Evolutionary conservation across 768 basidiomycete species (phyloP).

Genomic region (Galerina sulciceps): DNA sequence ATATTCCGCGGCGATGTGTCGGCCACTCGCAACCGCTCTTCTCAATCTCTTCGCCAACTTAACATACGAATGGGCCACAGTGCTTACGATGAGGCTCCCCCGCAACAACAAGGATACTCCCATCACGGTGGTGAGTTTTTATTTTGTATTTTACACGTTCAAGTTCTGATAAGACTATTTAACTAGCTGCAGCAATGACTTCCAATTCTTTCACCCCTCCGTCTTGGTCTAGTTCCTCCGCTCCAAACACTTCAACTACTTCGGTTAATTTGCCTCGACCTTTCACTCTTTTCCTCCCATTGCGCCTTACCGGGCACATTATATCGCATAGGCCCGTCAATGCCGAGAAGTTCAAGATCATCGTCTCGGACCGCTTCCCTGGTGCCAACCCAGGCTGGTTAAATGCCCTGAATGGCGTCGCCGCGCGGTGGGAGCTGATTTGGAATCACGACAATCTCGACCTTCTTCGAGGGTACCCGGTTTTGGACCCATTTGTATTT

Average conservation of each 20-base stretch:
- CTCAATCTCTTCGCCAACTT: neutral
- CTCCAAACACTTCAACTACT: too few relatives aligned
- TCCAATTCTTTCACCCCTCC: too few relatives aligned
- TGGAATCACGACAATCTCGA: neutral
- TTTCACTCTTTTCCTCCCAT: too few relatives aligned
- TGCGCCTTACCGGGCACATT: too few relatives aligned
- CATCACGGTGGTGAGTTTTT: neutral
- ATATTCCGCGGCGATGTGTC: too few relatives aligned
- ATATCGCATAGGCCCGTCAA: too few relatives aligned
- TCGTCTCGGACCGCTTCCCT: neutral
- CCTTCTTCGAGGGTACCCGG: neutral
- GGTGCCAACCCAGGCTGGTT: neutral
- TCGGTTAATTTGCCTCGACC: too few relatives aligned
- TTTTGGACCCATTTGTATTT: neutral
- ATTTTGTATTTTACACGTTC: too few relatives aligned
- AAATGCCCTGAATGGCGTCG: neutral
- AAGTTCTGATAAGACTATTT: too few relatives aligned
- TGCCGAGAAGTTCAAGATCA: neutral
- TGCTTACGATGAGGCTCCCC: neutral
- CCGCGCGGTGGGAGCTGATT: neutral
- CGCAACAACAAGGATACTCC: neutral
- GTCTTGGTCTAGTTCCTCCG: too few relatives aligned
- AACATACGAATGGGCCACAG: conserved; percentile 2
- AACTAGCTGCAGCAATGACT: too few relatives aligned
- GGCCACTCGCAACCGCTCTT: conserved; percentile 5